Conservation (phyloP, 2,329 filamentous ascomycete species). For the Ophiostoma sp. region DNA sequence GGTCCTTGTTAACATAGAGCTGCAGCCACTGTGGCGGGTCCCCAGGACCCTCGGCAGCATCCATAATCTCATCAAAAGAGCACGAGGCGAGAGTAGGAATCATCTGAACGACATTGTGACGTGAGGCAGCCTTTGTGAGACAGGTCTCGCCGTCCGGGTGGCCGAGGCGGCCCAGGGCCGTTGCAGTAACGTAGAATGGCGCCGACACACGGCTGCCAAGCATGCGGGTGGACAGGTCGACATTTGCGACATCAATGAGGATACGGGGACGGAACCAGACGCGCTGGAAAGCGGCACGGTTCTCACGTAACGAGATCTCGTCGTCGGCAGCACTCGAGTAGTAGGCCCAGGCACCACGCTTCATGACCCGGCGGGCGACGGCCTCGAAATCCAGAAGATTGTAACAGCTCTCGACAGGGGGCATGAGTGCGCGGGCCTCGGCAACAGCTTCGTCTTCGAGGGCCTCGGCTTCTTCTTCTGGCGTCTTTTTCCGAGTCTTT, state of each 20-base stretch:
- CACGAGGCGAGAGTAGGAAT: conserved; percentile 95
- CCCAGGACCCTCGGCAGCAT: conserved; percentile 64
- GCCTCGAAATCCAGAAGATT: conserved; percentile 95
- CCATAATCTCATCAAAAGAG: conserved; percentile 94
- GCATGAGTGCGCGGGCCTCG: conserved; percentile 69
- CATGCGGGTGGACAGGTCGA: conserved; percentile 90
- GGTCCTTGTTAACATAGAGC: conserved; percentile 95
- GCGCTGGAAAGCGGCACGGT: conserved; percentile 92
- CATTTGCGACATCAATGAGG: conserved; percentile 79
- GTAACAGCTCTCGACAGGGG: conserved; percentile 78
- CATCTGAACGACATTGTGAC: conserved; percentile 94
- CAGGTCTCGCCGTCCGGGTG: conserved; percentile 91
- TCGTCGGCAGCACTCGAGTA: conserved; percentile 92
- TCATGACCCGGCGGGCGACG: conserved; percentile 86
- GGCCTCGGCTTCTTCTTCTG: conserved; percentile 57
- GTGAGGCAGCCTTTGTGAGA: conserved; percentile 74
- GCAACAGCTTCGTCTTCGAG: conserved; percentile 59
- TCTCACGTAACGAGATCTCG: conserved; percentile 89
- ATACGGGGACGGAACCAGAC: conserved; percentile 93
- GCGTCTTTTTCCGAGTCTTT: conserved; percentile 37
- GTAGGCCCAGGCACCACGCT: conserved; percentile 95
- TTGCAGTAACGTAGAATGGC: conserved; percentile 95
- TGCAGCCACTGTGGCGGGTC: conserved; percentile 90
- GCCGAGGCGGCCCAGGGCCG: conserved; percentile 89
- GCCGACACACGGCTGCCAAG: conserved; percentile 77